Evolutionary conservation across 495 filamentous ascomycete species (phyloP).

Genomic region (Lepidopterella palustris): DNA sequence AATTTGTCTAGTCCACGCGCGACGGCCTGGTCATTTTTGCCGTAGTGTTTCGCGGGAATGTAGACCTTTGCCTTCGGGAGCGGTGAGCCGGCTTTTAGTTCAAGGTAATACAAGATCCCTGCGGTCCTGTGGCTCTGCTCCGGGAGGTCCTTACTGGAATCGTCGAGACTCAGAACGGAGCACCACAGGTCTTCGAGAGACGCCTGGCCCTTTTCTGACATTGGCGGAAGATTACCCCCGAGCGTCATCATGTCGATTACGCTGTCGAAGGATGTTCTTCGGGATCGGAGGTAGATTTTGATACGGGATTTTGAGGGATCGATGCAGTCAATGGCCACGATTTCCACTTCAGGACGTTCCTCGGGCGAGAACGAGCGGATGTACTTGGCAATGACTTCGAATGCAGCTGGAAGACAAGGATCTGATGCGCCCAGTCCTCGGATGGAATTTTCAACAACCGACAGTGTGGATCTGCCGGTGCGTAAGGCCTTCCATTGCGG

Average conservation of each 20-base stretch:
- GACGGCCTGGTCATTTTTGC: slow-evolving; percentile 19
- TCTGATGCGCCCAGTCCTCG: slow-evolving; percentile 13
- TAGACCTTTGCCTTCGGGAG: slow-evolving; percentile 36
- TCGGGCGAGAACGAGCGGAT: slow-evolving; percentile 8
- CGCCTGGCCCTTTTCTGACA: slow-evolving; percentile 4
- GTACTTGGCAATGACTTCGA: neutral
- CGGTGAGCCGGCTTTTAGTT: slow-evolving; percentile 25
- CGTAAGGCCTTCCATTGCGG: slow-evolving; percentile 26
- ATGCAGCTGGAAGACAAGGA: slow-evolving; percentile 4
- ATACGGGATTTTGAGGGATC: slow-evolving; percentile 30
- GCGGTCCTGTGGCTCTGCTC: slow-evolving; percentile 31
- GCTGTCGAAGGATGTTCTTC: slow-evolving; percentile 29
- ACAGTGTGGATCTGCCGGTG: slow-evolving; percentile 14
- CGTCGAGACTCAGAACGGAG: neutral
- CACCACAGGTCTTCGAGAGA: slow-evolving; percentile 13
- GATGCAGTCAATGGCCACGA: slow-evolving; percentile 36
- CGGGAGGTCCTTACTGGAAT: slow-evolving; percentile 16
- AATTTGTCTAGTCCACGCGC: slow-evolving; percentile 2
- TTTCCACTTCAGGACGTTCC: slow-evolving; percentile 24
- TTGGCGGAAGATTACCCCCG: slow-evolving; percentile 21
- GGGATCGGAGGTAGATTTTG: slow-evolving; percentile 37
- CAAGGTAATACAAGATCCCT: slow-evolving; percentile 39
- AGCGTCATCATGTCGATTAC: slow-evolving; percentile 33
- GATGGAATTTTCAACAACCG: slow-evolving; percentile 26
- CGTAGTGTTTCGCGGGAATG: slow-evolving; percentile 35